Conservation (phyloP, 148 eudicot species). For the Silene uniflora region DNA sequence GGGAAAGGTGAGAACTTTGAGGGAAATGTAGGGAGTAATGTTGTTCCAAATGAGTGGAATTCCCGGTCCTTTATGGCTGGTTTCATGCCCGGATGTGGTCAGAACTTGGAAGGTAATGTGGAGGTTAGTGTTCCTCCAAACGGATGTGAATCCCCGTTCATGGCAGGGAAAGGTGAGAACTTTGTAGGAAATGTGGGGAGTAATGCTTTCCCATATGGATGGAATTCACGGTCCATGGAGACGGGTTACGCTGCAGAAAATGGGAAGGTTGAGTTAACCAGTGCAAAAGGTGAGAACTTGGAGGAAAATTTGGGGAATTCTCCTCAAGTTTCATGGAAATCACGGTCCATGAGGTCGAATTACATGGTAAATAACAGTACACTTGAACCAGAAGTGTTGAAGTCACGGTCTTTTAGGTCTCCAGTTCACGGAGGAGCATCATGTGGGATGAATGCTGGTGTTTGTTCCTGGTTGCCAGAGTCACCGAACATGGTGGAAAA, state of each 20-base stretch:
- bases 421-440: conserved; percentile 24
- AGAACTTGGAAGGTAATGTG: conserved; percentile 40
- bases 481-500: conserved; percentile 26
- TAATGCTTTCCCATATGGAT: conserved; percentile 22
- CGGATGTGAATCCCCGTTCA: conserved; percentile 22
- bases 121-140: conserved; percentile 20
- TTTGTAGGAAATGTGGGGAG: not conserved
- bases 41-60: conserved; percentile 26
- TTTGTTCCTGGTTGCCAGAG: conserved; percentile 33
- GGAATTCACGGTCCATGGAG: conserved; percentile 16
- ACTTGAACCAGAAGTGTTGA: conserved; percentile 28
- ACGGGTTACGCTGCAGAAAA: conserved; percentile 17
- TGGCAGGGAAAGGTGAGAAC: conserved; percentile 27
- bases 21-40: conserved; percentile 1
- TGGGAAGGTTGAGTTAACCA: not conserved
- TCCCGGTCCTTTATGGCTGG: conserved; percentile 4
- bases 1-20: conserved; percentile 20
- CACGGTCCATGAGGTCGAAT: conserved; percentile 31
- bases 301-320: conserved; percentile 31
- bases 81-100: conserved; percentile 19
- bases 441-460: conserved; percentile 26
- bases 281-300: conserved; percentile 41
- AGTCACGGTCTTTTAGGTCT: conserved; percentile 37
- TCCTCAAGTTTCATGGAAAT: not conserved
- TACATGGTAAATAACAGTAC: conserved; percentile 19